phyloP scores from a whole-genome alignment of 768 basidiomycete species.

The Lepiota venenata region DNA sequence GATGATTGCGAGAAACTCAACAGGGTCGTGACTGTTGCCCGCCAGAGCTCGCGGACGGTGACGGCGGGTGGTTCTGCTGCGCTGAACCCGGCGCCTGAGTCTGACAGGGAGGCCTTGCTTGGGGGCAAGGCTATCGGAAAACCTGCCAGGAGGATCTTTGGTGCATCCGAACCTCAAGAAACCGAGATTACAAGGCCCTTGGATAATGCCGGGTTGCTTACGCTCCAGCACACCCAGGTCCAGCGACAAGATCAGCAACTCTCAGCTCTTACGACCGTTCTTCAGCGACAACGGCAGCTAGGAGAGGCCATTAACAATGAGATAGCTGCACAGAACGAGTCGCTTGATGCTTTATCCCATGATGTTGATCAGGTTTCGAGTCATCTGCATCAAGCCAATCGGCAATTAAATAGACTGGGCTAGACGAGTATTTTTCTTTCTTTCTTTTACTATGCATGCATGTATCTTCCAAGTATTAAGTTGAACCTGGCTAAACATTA shows the following conservation, averaged over 20 bases:
- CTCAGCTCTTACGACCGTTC: constrained; percentile 73
- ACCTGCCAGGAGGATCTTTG: constrained; percentile 77
- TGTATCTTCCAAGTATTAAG: constrained; percentile 8
- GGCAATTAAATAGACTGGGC: constrained; percentile 77
- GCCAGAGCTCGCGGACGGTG: constrained; percentile 37
- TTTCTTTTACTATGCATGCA: constrained; percentile 13
- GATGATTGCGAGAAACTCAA: constrained; percentile 90
- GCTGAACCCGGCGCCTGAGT: constrained; percentile 42
- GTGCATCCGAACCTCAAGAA: constrained; percentile 58
- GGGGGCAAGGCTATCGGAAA: constrained; percentile 35
- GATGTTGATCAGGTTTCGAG: constrained; percentile 77
- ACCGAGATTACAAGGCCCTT: constrained; percentile 84
- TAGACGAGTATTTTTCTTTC: constrained; percentile 27
- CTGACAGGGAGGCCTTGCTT: constrained; percentile 66
- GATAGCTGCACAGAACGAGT: constrained; percentile 78
- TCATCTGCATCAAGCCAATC: constrained; percentile 78
- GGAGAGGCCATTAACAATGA: constrained; percentile 86
- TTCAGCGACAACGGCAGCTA: constrained; percentile 81
- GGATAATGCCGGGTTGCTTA: constrained; percentile 77
- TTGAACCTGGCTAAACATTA: background rate
- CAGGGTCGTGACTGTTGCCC: constrained; percentile 79
- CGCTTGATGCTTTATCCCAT: constrained; percentile 74
- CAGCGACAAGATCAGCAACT: constrained; percentile 82
- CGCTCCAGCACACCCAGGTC: constrained; percentile 78
- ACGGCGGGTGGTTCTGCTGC: constrained; percentile 21